Conservation (phyloP, 2,329 filamentous ascomycete species). For the Epichloe sylvatica region DNA sequence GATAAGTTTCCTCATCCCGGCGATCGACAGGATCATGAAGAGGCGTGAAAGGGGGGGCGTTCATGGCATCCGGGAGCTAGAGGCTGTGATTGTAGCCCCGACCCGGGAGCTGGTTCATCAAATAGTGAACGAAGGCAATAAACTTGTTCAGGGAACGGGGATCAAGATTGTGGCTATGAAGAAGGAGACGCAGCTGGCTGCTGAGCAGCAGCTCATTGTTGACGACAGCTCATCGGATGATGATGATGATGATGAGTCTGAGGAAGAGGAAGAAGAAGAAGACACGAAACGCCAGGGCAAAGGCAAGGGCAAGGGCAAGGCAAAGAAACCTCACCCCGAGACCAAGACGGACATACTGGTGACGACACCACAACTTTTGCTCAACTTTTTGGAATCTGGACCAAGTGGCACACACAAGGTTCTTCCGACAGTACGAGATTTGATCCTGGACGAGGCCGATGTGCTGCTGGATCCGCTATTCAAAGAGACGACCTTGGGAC, state of each 20-base stretch:
- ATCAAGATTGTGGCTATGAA: constrained; percentile 70
- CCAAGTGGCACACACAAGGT: constrained; percentile 32
- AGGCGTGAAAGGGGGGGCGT: constrained; percentile 34
- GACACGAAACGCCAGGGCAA: constrained; percentile 20
- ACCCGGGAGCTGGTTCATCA: constrained; percentile 68
- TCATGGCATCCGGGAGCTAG: constrained; percentile 33
- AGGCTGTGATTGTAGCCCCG: constrained; percentile 60
- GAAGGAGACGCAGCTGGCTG: constrained; percentile 63
- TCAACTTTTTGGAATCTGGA: constrained; percentile 50
- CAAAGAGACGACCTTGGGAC: constrained; percentile 68
- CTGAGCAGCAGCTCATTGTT: constrained; percentile 25
- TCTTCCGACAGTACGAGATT: constrained; percentile 53
- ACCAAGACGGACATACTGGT: constrained; percentile 26
- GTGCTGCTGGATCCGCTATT: constrained; percentile 87
- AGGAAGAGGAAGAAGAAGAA: constrained; percentile 11
- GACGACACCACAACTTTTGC: constrained; percentile 44
- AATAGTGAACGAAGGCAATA: constrained; percentile 74
- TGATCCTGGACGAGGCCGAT: constrained; percentile 89
- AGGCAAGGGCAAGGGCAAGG: constrained; percentile 11
- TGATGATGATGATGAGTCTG: constrained; percentile 6
- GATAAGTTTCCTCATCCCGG: constrained; percentile 76
- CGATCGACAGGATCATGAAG: constrained; percentile 61
- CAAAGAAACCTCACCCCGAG: constrained; percentile 13
- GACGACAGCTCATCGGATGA: constrained; percentile 25
- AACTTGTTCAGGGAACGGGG: constrained; percentile 61